phyloP scores from a whole-genome alignment of 2,329 filamentous ascomycete species.

The Beauveria varroae region DNA sequence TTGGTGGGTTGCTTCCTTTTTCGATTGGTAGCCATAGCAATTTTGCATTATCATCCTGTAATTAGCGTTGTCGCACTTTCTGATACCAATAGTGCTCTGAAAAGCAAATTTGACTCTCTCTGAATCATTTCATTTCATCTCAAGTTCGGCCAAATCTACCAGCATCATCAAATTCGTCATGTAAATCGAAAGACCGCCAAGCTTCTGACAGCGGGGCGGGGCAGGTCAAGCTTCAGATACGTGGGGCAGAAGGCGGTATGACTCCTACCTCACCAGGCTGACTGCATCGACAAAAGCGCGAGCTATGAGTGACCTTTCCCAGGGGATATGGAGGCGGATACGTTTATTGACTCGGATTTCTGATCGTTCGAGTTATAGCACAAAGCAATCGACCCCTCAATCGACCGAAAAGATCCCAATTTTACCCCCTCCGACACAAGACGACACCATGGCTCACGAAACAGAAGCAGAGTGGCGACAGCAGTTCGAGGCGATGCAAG shows the following conservation, averaged over 20 bases:
- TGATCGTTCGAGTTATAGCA: neutral
- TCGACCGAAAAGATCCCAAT: neutral
- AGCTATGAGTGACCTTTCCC: neutral
- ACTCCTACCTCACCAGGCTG: neutral
- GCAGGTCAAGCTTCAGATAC: neutral
- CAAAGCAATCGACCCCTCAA: neutral
- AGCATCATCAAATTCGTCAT: neutral
- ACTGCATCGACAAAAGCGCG: neutral
- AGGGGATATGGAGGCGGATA: neutral
- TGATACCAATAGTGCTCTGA: constrained; percentile 4
- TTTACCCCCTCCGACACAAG: neutral
- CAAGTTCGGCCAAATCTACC: neutral
- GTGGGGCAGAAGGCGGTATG: constrained; percentile 8
- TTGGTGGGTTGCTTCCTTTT: neutral
- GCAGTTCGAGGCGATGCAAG: constrained; percentile 79
- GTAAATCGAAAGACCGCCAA: neutral
- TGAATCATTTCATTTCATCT: neutral
- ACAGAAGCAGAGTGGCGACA: constrained; percentile 67
- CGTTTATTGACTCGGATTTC: neutral
- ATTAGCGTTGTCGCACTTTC: constrained; percentile 1
- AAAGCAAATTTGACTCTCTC: neutral
- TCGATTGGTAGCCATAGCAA: neutral
- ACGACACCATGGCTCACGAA: constrained; percentile 15
- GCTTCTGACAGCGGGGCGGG: neutral
- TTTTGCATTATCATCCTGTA: neutral